Evolutionary conservation across 371 early-diverging fungal species (phyloP), one percentile per base, ranked within the genome.

Genomic region (Apophysomyces trapeziformis): DNA sequence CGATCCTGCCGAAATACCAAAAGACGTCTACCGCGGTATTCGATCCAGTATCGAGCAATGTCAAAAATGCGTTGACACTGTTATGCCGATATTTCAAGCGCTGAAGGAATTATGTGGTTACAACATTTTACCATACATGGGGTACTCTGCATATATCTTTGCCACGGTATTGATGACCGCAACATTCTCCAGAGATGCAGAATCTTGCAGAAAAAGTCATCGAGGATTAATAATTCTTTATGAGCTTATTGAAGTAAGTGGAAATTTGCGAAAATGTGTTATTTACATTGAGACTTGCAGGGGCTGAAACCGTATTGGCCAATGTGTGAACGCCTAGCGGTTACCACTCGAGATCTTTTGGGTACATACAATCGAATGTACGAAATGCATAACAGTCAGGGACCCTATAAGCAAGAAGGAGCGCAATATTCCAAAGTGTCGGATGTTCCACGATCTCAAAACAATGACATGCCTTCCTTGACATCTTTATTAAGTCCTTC

Each of bases 131-230:
- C 82, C 82, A 1, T 82, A 61, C 6, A 41, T 69, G 1, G 77
- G 79, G 0, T 82, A 82, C 21, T 74, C 79, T 8, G 78, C 82
- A 8, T 82, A 82, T 41, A 77, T 79, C 5, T 79, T 82, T 43
- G 76, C 79, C 8, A 79, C 82, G 1, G 74, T 77, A 11, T 65
- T 82, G 32, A 82, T 82, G 82, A 82, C 82, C 12, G 75, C 73
- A 4, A 68, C 74, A 5, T 77, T 79, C 50, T 74, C 82, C 13
- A 75, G 76, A 5, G 78, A 75, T 16, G 71, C 65, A 2, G 70
- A 58, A 2, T 66, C 71, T 5, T 79, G 73, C 58, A 60, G 64
- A 36, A 82, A 67, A 39, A 77, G 82, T 58, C 71, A 70, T 14
- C 58, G 66, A 16, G 68, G 72, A 35, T 45, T 82, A 16, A 59